These are phyloP conservation scores for Artemisia argyi DNA, from an alignment of 129 eudicot genomes.

Conservation along the genomic window DNA sequence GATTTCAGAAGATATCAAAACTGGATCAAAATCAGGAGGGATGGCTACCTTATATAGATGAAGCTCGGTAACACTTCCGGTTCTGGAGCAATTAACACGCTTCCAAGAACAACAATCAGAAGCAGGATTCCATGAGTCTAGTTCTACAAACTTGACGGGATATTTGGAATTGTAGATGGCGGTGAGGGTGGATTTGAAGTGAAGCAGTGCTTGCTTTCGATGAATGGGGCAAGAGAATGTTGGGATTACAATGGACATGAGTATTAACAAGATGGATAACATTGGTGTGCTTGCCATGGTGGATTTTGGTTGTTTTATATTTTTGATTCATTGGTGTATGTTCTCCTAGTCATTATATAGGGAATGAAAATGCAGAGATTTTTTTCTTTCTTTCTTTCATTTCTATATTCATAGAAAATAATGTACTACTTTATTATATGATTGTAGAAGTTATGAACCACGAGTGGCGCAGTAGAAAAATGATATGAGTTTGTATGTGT, in stretches of 20 bases:
- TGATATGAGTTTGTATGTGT: too few relatives aligned
- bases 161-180: conserved; percentile 25
- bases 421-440: too few relatives aligned
- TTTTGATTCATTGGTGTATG: too few relatives aligned
- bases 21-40: neutral
- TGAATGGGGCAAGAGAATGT: conserved; percentile 30
- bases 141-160: neutral
- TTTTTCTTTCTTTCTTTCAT: neutral
- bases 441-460: too few relatives aligned
- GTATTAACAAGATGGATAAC: conserved; percentile 18
- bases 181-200: conserved; percentile 36
- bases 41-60: conserved; percentile 4
- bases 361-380: neutral
- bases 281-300: neutral
- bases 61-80: conserved; percentile 21
- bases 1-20: too few relatives aligned
- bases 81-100: conserved; percentile 36
- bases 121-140: conserved; percentile 42
- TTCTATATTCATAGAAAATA: too few relatives aligned
- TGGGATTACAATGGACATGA: conserved; percentile 21
- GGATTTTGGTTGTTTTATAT: neutral
- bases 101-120: conserved; percentile 54
- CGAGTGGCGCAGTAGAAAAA: too few relatives aligned
- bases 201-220: conserved; percentile 29
- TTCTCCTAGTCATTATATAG: too few relatives aligned